A percentile compares a stretch with the other conserved stretches of the same genome.
phyloP scores from a whole-genome alignment of 768 basidiomycete species.

The Psilocybe sp. region DNA sequence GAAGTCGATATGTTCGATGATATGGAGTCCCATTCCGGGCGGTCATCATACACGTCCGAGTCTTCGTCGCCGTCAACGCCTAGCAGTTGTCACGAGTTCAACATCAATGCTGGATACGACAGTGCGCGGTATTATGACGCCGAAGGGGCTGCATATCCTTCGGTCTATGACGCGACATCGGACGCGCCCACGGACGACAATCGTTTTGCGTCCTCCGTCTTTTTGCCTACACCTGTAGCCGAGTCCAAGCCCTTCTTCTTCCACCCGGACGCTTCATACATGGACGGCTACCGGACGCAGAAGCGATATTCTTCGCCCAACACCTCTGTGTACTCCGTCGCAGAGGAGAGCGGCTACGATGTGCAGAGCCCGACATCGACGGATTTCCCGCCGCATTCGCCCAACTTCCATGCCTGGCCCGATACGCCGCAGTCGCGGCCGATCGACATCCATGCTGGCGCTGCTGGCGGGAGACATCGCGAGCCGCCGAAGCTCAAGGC shows the following conservation, averaged over 20 bases:
- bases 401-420: conserved; percentile 10
- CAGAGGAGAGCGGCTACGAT: conserved; percentile 5
- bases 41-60: conserved; percentile 18
- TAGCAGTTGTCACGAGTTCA: conserved; percentile 12
- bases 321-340: conserved; percentile 21
- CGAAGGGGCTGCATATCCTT: conserved; percentile 11
- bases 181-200: conserved; percentile 17
- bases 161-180: conserved; percentile 7
- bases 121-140: conserved; percentile 10
- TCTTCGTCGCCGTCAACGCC: conserved; percentile 18
- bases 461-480: conserved; percentile 1
- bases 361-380: conserved; percentile 2
- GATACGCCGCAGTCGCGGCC: conserved; percentile 10
- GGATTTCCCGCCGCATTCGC: conserved; percentile 14
- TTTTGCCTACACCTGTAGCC: conserved; percentile 18
- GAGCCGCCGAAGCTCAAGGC: conserved; percentile 10
- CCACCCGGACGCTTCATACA: conserved; percentile 10
- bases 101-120: conserved; percentile 10
- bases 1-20: conserved; percentile 14
- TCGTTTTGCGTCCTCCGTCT: conserved; percentile 21
- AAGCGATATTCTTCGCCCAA: conserved; percentile 24
- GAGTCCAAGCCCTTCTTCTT: conserved; percentile 16
- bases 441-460: conserved; percentile 13
- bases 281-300: conserved; percentile 16
- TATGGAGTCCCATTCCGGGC: conserved; percentile 7